Evolutionary conservation across 768 basidiomycete genomes (phyloP).

Genomic region (Dendrothele bispora): DNA sequence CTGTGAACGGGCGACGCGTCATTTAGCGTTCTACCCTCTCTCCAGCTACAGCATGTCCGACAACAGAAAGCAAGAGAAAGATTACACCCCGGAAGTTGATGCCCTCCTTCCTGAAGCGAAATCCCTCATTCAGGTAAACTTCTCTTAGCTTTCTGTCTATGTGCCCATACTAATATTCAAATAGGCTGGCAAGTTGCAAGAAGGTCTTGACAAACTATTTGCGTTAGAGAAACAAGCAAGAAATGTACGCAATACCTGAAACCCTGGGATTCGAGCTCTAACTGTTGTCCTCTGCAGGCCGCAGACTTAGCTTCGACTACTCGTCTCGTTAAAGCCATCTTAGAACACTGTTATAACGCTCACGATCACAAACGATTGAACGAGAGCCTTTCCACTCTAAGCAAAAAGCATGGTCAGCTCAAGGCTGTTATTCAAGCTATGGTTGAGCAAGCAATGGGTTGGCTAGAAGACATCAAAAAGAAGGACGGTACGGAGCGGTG

Average conservation of each 20-base stretch:
- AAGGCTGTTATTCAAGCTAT: slow-evolving; percentile 89
- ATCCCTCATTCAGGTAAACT: slow-evolving; percentile 66
- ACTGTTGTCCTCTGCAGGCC: slow-evolving; percentile 55
- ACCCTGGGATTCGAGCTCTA: not conserved
- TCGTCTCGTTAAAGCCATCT: slow-evolving; percentile 72
- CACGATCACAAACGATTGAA: slow-evolving; percentile 73
- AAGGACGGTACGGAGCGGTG: slow-evolving; percentile 70
- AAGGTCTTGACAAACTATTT: slow-evolving; percentile 87
- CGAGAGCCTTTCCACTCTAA: slow-evolving; percentile 62
- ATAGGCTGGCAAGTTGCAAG: slow-evolving; percentile 80
- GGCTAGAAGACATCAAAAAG: slow-evolving; percentile 75
- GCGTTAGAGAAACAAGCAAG: slow-evolving; percentile 92
- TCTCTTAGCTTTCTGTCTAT: not conserved
- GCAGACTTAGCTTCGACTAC: slow-evolving; percentile 93
- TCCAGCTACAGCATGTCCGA: slow-evolving; percentile 68
- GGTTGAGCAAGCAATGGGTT: slow-evolving; percentile 82
- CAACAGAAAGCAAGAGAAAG: slow-evolving; percentile 82
- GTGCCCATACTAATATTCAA: slow-evolving; percentile 12
- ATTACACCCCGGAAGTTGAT: slow-evolving; percentile 84
- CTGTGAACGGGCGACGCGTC: slow-evolving; percentile 55
- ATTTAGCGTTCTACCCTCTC: slow-evolving; percentile 37
- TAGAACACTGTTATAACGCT: slow-evolving; percentile 71
- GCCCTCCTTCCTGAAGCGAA: slow-evolving; percentile 69
- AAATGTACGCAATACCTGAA: slow-evolving; percentile 60
- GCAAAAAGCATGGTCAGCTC: slow-evolving; percentile 97